phyloP scores from a whole-genome alignment of 2,329 filamentous ascomycete species.

The Penicillium frequentans region DNA sequence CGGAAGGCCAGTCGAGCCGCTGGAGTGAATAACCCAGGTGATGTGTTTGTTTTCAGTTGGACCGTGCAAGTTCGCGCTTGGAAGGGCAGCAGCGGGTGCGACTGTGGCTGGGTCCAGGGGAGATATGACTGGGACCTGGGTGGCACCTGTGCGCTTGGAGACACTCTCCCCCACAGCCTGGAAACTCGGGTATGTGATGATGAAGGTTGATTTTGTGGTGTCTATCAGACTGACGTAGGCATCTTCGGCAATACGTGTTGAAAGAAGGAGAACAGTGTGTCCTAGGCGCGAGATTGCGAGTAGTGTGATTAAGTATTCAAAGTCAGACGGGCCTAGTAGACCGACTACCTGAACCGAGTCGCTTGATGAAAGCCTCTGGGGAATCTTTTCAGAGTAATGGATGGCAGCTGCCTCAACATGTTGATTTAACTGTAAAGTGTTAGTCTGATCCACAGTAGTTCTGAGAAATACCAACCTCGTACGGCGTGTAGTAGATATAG shows the following conservation, averaged over 20 bases:
- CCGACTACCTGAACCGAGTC: conserved; percentile 25
- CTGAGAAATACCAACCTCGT: neutral
- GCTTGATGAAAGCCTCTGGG: conserved; percentile 16
- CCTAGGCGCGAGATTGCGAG: conserved; percentile 22
- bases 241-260: conserved; percentile 24
- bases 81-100: conserved; percentile 1
- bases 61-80: conserved; percentile 4
- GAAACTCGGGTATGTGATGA: conserved; percentile 19
- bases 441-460: no score
- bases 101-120: neutral
- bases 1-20: conserved; percentile 61
- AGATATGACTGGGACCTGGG: neutral
- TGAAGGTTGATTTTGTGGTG: conserved; percentile 19
- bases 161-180: conserved; percentile 23
- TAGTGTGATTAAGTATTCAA: conserved; percentile 25
- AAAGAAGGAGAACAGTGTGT: conserved; percentile 25
- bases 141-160: conserved; percentile 10
- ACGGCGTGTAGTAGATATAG: neutral
- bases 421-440: conserved; percentile 11
- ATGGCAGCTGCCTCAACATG: conserved; percentile 20
- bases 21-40: conserved; percentile 51
- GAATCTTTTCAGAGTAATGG: conserved; percentile 16
- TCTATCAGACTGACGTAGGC: conserved; percentile 22
- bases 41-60: conserved; percentile 8
- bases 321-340: conserved; percentile 23